Evolutionary conservation across 2,329 filamentous ascomycete species (phyloP), one percentile per base, ranked within the genome.

Genomic region (Venturia asperata): DNA sequence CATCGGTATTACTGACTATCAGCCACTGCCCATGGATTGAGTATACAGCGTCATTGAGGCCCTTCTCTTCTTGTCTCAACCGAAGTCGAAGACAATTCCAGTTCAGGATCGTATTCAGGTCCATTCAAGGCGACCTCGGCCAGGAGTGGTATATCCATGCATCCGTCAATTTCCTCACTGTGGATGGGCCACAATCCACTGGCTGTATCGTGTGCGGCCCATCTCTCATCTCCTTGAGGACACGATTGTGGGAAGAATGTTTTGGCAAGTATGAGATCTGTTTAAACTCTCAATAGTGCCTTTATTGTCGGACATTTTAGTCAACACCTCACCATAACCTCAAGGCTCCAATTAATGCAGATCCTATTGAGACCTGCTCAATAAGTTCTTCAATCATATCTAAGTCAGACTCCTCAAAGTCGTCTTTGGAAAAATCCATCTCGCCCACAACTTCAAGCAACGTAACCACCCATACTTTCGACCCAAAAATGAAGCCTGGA

Each of bases 231-330:
- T 52, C 24, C 47, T 10, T 52, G 24, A 52, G 15, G 9, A 52
- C 5, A 52, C 9, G 2, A 52, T 52, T 15, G 13, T 52, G 47
- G 5, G 24, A 52, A 10, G 47, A 27, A 52, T 52, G 47, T 52
- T 27, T 27, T 52, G 5, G 7, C n/a, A 47, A 30, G 13, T 37
- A n/a, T 21, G 1, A 37, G 17, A n/a, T 58, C 52, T 58, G 52
- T 58, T 10, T 37, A n/a, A 58, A 58, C 19, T 37, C 19, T 58
- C 52, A 58, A 58, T 58, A 58, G n/a, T 56, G 52, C 45, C n/a
- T 7, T 49, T 49, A 49, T 37, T 56, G 30, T 56, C 17, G 27
- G 37, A 10, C 4, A n/a, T 4, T 15, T 11, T 55, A n/a, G 2
- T 56, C 52, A 56, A 7, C 17, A 58, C 5, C 13, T 13, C 30